Base-by-base conservation (phyloP, 202 grass and related monocot species). In the Alloteropsis angusta region DNA sequence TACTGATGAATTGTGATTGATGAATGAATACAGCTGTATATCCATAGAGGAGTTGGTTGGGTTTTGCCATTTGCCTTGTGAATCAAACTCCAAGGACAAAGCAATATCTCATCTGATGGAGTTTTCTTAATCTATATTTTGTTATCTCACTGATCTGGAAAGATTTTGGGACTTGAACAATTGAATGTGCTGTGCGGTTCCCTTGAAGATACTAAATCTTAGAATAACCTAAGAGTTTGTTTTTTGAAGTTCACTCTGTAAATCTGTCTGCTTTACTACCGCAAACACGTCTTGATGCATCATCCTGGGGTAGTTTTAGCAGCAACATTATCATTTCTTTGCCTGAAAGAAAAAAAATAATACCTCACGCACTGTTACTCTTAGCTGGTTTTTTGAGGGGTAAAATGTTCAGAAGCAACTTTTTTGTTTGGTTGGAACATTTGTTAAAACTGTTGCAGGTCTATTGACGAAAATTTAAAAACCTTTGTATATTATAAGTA, bases 11-110 rank as follows among this genome's bases (percentile, higher is more conserved):
- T 3, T 13, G 34, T 21, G 60, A 66, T 61, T 74, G 60, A 68
- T 47, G 21, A 35, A 70, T 56, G 62, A 84, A 84, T 75, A 80
- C 69, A 75, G 32, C 53, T 69, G 53, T 63, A 18, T 67, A 41
- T 63, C 45, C 0, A 45, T 6, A 15, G 30, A 19, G 12, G 17
- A 49, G 13, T 71, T 39, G 19, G 10, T 58, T 80, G 38, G 1
- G 17, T 60, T 80, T 67, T 38, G 62, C 9, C 71, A 21, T 19
- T 57, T 65, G 13, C 38, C 3, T 35, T 59, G 60, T 34, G 43
- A 61, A 54, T 44, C 32, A 34, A 77, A 22, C 56, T 78, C 71
- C 38, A 72, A 15, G 15, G 59, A 18, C 68, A 66, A 48, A 77
- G 13, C 2, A 13, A 35, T 16, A 25, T 61, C 45, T 61, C 44